Base-by-base conservation (phyloP, 352 stramenopile genomes). In the Pythium rishiriense region DNA sequence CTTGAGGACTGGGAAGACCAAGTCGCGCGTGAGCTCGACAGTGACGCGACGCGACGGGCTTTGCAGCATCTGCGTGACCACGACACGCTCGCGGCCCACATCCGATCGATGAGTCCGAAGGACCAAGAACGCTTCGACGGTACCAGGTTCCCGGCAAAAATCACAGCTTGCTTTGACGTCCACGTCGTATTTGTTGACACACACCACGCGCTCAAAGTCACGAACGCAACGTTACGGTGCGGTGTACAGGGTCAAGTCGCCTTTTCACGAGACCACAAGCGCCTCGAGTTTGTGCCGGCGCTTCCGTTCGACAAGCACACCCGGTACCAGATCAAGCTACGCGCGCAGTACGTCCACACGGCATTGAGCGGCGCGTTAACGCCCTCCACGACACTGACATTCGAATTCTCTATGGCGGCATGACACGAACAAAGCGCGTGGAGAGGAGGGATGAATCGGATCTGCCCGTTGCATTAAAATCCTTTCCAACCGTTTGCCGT, bases 401-500 rank as follows among this genome's bases (percentile, higher is more conserved):
- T 69, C 42, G 63, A 70, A 35, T 81, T 76, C 39, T 51, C 39
- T 4, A 76, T 50, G 8, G 14, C 26, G 17, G 63, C 28, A 24
- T 61, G 29, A 58, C 41, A 33, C 37, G 37, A n/a, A 43, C 19
- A 21, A n/a, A n/a, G n/a, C n/a, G n/a, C 35, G 50, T 25, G 19
- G 25, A n/a, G n/a, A n/a, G n/a, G n/a, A n/a, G n/a, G n/a, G n/a
- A n/a, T n/a, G n/a, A n/a, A n/a, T n/a, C n/a, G n/a, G n/a, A n/a
- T n/a, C n/a, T n/a, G n/a, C 4, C 11, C 11, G 11, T 58, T 35
- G 33, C 10, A 31, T 69, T 25, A 95, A 57, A 94, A 95, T 1
- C 85, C 86, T 70, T 97, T 97, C 90, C 90, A 97, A 0, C 90
- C 88, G 60, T 97, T 95, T 10, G 84, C 78, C 14, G 78, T 93